These are phyloP conservation scores for Vitellaria paradoxa DNA, from an alignment of 179 eudicot species.

Conservation along the genomic window DNA sequence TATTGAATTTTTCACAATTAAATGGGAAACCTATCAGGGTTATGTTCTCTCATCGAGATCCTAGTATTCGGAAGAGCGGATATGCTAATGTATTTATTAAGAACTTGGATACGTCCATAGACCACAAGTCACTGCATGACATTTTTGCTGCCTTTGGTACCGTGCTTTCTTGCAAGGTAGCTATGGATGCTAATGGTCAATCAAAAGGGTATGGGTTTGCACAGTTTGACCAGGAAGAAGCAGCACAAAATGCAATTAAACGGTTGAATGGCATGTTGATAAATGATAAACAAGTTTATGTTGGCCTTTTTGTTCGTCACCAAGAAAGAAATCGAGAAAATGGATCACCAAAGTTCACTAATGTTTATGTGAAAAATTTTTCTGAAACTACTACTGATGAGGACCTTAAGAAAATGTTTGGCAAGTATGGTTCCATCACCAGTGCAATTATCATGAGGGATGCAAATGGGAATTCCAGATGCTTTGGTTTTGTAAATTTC, in stretches of 20 bases:
- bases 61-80: slow-evolving; percentile 64
- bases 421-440: slow-evolving; percentile 46
- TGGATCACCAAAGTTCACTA: slow-evolving; percentile 43
- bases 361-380: slow-evolving; percentile 58
- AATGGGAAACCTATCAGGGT: slow-evolving; percentile 64
- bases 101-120: slow-evolving; percentile 55
- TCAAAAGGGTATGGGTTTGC: slow-evolving; percentile 70
- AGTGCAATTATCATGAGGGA: slow-evolving; percentile 65
- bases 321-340: slow-evolving; percentile 34
- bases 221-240: slow-evolving; percentile 52
- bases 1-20: slow-evolving; percentile 50
- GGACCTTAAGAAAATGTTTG: slow-evolving; percentile 33
- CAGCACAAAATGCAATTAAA: slow-evolving; percentile 48
- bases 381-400: slow-evolving; percentile 40
- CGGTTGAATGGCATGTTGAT: slow-evolving; percentile 53
- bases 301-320: slow-evolving; percentile 47
- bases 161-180: slow-evolving; percentile 70
- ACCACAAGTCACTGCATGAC: slow-evolving; percentile 50
- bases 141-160: slow-evolving; percentile 60
- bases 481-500: slow-evolving; percentile 68
- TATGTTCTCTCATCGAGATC: slow-evolving; percentile 69
- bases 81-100: slow-evolving; percentile 62
- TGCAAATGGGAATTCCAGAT: slow-evolving; percentile 41
- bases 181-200: slow-evolving; percentile 40
- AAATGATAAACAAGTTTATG: slow-evolving; percentile 61